Base-by-base conservation (phyloP, 1,139 yeast species). In the Sugiyamaella paludigena region DNA sequence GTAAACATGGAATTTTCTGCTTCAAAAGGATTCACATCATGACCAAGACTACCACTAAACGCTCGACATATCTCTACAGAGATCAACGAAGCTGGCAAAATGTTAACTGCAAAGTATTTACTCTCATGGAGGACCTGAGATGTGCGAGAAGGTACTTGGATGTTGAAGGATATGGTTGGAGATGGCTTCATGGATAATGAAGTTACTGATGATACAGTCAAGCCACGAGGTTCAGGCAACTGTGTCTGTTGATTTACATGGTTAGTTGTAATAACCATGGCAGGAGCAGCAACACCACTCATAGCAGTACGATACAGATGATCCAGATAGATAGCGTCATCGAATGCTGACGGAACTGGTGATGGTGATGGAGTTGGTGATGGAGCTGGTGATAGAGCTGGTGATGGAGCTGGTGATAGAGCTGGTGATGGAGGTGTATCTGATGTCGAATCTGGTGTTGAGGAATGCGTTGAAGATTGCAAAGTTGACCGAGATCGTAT, bases 111-210 rank as follows among this genome's bases (percentile, higher is more conserved):
- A 59, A 87, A 75, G 47, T 67, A 65, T 36, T 73, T 71, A 49
- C 75, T 68, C 8, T 73, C 69, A 59, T 85, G 89, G 40, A 89
- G 69, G 16, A 79, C 73, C 11, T 72, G 71, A 0, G 94, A 82
- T 0, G 96, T 88, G 43, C 83, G 77, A 6, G 95, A 85, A 0
- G 96, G 96, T 27, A 83, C 70, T 67, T 87, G 95, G 46, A 89
- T 71, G 62, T 88, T 89, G 69, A 89, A 88, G 60, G 86, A 92
- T 1, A 89, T 64, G 49, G 87, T 66, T 1, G 95, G 94, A 11
- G 71, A 70, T 0, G 96, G 96, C 46, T 76, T 73, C 30, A 87
- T 77, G 1, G 94, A 81, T 11, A 89, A 69, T 1, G 96, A 87
- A 13, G 87, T 79, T 36, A 87, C 87, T 0, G 95, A 86, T 1